Evolutionary conservation across 2,329 filamentous ascomycete genomes (phyloP), one percentile per base, ranked within the genome.

Genomic region (Lojkania enalia): DNA sequence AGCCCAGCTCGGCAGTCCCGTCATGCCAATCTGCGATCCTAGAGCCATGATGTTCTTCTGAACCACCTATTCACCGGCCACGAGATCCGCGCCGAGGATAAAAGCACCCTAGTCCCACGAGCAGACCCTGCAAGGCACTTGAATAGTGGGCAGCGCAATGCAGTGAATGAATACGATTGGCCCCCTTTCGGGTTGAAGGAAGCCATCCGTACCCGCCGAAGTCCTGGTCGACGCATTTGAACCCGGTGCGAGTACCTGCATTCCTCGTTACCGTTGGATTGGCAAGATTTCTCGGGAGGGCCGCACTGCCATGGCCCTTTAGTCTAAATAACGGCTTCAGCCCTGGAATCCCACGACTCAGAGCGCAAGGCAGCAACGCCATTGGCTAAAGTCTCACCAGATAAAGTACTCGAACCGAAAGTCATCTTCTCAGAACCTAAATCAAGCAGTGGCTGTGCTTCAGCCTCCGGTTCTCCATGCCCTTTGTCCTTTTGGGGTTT

Each of bases 1-100:
- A 25, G 20, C 11, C 36, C 49, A 58, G 56, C 50, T 65, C 63
- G 63, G 61, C 50, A 45, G 36, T 60, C 41, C 63, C 63, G 63
- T 58, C 20, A 39, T 50, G 48, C 52, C 46, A 48, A 54, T 42
- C 19, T 40, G 37, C 37, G 42, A 39, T 20, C 45, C 43, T 41
- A 41, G 37, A 42, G 48, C 49, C 56, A 64, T 67, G 60, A 61
- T 49, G 54, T 59, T 43, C 39, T 39, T 18, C 13, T 39, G 19
- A 39, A 51, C 16, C 35, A 33, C 49, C 45, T 33, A 46, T 54
- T 48, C 48, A 59, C 54, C 54, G 50, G n/a, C 43, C 45, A 54
- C 35, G 48, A 48, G 37, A 35, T 42, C 39, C 27, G 40, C 42
- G 35, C 39, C 33, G 44, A 48, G 20, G 41, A 41, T 39, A 20